These are phyloP conservation scores for Delitschia confertaspora DNA, from an alignment of 495 filamentous ascomycete genomes.

Conservation along the genomic window DNA sequence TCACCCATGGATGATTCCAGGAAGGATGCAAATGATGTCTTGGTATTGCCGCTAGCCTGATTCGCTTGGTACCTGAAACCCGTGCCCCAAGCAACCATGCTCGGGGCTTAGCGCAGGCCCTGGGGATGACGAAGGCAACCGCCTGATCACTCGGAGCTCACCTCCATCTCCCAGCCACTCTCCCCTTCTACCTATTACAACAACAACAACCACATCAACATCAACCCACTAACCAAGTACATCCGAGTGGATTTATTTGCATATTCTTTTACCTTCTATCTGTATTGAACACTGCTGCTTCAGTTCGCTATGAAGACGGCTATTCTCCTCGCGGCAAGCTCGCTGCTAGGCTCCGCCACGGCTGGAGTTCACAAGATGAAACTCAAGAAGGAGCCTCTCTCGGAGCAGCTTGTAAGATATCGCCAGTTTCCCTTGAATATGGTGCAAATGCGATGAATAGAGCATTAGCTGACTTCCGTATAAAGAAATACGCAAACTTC, in stretches of 20 bases:
- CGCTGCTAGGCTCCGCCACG: conserved; percentile 73
- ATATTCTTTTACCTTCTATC: no score
- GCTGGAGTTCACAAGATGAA: conserved; percentile 88
- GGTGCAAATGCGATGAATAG: conserved; percentile 10
- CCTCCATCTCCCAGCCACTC: not conserved
- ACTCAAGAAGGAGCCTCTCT: conserved; percentile 89
- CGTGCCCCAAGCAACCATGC: no score
- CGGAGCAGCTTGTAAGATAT: conserved; percentile 77
- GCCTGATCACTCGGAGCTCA: no score
- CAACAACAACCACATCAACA: not conserved
- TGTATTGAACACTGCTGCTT: not conserved
- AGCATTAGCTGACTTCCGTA: conserved; percentile 4
- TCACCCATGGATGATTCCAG: no score
- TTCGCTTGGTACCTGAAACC: no score
- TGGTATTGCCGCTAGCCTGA: no score
- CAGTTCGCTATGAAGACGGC: conserved; percentile 64
- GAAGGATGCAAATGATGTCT: no score
- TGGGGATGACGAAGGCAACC: no score
- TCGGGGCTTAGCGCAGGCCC: no score
- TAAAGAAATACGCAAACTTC: conserved; percentile 66
- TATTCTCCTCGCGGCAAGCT: conserved; percentile 62
- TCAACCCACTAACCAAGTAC: not conserved
- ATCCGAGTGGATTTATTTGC: no score
- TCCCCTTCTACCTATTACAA: not conserved
- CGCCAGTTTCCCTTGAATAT: not conserved